These are phyloP conservation scores for Aquilaria agallochum DNA, from an alignment of 441 rosid genomes.

Conservation along the genomic window DNA sequence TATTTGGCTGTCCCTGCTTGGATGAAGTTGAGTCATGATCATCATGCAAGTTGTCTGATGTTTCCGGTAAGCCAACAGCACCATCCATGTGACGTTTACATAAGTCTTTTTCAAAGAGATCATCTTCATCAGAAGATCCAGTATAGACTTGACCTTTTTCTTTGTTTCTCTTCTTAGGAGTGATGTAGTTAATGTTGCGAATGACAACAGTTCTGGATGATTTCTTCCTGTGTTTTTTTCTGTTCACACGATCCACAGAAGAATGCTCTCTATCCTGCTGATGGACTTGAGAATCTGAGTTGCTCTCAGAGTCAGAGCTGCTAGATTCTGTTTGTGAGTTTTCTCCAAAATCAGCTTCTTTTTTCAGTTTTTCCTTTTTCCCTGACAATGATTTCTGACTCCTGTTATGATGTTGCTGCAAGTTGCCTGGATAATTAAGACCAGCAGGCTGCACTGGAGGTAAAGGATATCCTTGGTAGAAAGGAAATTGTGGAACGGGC, in stretches of 20 bases:
- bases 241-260: slow-evolving; percentile 26
- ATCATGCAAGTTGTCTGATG: slow-evolving; percentile 29
- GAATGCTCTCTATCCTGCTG: slow-evolving; percentile 45
- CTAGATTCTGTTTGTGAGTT: slow-evolving; percentile 43
- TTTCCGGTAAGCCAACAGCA: slow-evolving; percentile 49
- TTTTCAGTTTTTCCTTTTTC: slow-evolving; percentile 38
- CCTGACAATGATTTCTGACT: slow-evolving; percentile 18
- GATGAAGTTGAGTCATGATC: slow-evolving; percentile 16
- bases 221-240: slow-evolving; percentile 51
- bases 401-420: slow-evolving; percentile 39
- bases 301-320: slow-evolving; percentile 43
- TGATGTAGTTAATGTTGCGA: slow-evolving; percentile 80
- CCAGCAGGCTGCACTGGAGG: slow-evolving; percentile 53
- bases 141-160: slow-evolving; percentile 33
- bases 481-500: slow-evolving; percentile 42
- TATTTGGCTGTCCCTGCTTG: slow-evolving; percentile 35
- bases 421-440: slow-evolving; percentile 40
- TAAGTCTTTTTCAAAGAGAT: slow-evolving; percentile 42
- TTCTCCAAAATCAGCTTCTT: slow-evolving; percentile 39
- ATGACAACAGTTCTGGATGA: slow-evolving; percentile 72
- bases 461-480: slow-evolving; percentile 72
- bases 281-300: slow-evolving; percentile 37
- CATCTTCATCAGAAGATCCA: slow-evolving; percentile 45
- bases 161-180: slow-evolving; percentile 60
- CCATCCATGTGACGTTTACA: slow-evolving; percentile 50